Conservation (phyloP, 495 filamentous ascomycete genomes). For the Lophiostoma macrostomum region DNA sequence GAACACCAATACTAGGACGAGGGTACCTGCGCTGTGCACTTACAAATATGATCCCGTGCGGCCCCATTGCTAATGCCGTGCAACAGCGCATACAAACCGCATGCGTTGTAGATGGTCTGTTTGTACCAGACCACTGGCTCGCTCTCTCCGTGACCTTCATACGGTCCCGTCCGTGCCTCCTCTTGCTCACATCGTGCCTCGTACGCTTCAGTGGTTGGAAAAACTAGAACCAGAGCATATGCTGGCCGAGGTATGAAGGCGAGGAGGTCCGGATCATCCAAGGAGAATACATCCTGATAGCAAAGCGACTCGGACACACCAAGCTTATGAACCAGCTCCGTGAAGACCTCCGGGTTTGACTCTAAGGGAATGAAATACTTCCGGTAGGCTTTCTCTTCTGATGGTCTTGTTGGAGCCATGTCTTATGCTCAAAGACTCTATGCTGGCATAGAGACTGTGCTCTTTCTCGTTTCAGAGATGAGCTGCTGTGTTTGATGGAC, state of each 20-base stretch:
- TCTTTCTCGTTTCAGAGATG: no score
- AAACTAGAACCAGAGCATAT: constrained; percentile 32
- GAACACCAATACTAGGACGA: background rate
- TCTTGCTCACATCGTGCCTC: constrained; percentile 36
- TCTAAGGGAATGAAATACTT: constrained; percentile 32
- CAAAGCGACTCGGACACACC: constrained; percentile 28
- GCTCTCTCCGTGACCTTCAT: constrained; percentile 23
- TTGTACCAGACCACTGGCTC: constrained; percentile 37
- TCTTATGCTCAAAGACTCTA: no score
- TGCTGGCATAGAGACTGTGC: no score
- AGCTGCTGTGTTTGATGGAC: no score
- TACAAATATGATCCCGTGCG: constrained; percentile 25
- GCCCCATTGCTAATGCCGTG: constrained; percentile 38
- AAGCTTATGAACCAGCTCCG: constrained; percentile 39
- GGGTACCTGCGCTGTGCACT: no score
- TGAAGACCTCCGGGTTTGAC: constrained; percentile 44
- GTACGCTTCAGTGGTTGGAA: constrained; percentile 27
- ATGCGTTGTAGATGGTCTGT: constrained; percentile 43
- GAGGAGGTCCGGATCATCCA: constrained; percentile 38
- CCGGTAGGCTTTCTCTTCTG: constrained; percentile 5
- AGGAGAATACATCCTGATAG: constrained; percentile 38
- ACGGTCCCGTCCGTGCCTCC: constrained; percentile 32
- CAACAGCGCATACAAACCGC: constrained; percentile 39
- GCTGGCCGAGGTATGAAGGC: constrained; percentile 29
- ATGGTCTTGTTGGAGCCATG: background rate